phyloP scores from a whole-genome alignment of 2,329 filamentous ascomycete species.

The Fonsecaea pugnacius region DNA sequence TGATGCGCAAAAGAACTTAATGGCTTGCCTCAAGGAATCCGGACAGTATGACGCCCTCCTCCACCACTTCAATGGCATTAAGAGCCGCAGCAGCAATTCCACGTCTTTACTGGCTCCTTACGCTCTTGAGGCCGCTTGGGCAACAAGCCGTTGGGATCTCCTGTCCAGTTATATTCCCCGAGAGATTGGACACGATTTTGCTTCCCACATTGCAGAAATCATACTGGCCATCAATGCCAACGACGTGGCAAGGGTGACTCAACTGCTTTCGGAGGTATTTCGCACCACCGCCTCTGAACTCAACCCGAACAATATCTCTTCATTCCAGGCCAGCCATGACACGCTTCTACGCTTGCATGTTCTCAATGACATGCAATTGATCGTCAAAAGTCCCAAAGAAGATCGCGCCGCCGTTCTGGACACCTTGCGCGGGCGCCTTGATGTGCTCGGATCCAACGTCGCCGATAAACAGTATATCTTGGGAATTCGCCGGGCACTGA shows the following conservation, averaged over 20 bases:
- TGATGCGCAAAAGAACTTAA: conserved; percentile 78
- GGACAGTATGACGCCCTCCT: conserved; percentile 89
- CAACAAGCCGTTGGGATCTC: conserved; percentile 78
- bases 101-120: conserved; percentile 71
- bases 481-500: conserved; percentile 80
- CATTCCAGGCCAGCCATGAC: conserved; percentile 81
- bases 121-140: conserved; percentile 90
- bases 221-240: conserved; percentile 64
- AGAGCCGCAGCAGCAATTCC: conserved; percentile 42
- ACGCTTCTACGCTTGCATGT: conserved; percentile 85
- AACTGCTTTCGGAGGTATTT: conserved; percentile 67
- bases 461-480: conserved; percentile 93
- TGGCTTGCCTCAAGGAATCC: conserved; percentile 91
- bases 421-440: conserved; percentile 75
- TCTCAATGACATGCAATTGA: conserved; percentile 72
- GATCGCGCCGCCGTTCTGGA: conserved; percentile 54
- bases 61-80: conserved; percentile 82
- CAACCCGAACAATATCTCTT: conserved; percentile 75
- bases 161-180: conserved; percentile 68
- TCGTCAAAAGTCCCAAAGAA: conserved; percentile 62
- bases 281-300: conserved; percentile 73
- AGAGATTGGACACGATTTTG: conserved; percentile 68
- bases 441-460: conserved; percentile 84
- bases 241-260: conserved; percentile 57
- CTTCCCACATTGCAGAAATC: conserved; percentile 74